Evolutionary conservation across 2,329 filamentous ascomycete species (phyloP).

Genomic region (Aspergillus calidoustus): DNA sequence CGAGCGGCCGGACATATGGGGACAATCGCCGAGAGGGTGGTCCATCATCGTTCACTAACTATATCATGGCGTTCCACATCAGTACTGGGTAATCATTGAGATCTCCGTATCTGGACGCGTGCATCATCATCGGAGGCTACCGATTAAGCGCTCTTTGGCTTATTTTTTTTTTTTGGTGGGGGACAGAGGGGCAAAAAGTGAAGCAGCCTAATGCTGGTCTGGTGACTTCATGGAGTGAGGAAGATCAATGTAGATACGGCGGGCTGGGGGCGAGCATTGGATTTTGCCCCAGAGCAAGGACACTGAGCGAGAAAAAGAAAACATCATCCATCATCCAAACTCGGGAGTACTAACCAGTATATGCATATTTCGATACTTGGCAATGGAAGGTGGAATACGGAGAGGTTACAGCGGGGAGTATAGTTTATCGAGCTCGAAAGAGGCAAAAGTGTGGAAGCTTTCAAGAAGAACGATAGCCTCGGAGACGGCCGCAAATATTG

Average conservation of each 20-base stretch:
- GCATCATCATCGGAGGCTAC: background rate
- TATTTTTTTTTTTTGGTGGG: background rate
- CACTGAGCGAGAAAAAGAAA: constrained; percentile 16
- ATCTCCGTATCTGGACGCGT: background rate
- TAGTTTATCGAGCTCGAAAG: constrained; percentile 4
- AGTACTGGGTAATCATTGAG: background rate
- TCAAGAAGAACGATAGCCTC: constrained; percentile 2
- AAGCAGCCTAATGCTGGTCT: constrained; percentile 10
- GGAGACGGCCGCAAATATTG: constrained; percentile 6
- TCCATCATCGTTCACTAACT: constrained; percentile 71
- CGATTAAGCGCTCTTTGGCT: constrained; percentile 6
- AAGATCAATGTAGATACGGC: constrained; percentile 1
- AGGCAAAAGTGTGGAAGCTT: constrained; percentile 2
- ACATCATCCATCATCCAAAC: constrained; percentile 26
- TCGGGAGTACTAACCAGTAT: constrained; percentile 42
- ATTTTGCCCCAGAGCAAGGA: constrained; percentile 15
- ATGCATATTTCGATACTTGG: constrained; percentile 43
- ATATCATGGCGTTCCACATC: constrained; percentile 2
- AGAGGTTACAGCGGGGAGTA: constrained; percentile 7
- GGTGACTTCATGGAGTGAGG: constrained; percentile 13
- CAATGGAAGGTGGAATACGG: constrained; percentile 1
- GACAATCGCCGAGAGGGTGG: constrained; percentile 73
- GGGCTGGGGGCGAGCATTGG: constrained; percentile 6
- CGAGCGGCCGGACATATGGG: constrained; percentile 74
- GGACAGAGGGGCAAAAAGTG: background rate